Conservation (phyloP, 129 eudicot genomes). For the Helianthus tuberosus region DNA sequence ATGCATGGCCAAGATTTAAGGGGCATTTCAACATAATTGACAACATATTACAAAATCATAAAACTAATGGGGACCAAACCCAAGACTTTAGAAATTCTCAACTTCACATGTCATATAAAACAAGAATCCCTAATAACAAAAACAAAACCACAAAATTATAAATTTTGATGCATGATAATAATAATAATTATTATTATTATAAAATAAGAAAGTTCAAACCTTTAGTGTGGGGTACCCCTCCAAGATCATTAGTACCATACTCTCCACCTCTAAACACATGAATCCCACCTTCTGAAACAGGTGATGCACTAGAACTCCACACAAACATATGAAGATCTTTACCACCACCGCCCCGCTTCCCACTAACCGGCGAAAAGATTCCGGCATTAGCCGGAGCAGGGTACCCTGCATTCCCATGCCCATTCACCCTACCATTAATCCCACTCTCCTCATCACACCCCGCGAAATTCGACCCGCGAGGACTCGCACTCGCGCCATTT, state of each 20-base stretch:
- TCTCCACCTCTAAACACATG: constrained; percentile 80
- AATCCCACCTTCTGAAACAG: constrained; percentile 87
- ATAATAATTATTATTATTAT: neutral
- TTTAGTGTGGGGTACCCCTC: constrained; percentile 64
- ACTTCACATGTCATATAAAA: constrained; percentile 18
- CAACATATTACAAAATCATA: constrained; percentile 22
- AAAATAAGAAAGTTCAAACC: constrained; percentile 42
- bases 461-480: constrained; percentile 73
- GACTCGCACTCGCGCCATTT: constrained; percentile 61
- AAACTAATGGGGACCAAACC: constrained; percentile 19
- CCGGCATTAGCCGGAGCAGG: constrained; percentile 77
- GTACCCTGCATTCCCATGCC: constrained; percentile 49
- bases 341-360: constrained; percentile 69
- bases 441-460: constrained; percentile 78
- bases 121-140: constrained; percentile 17
- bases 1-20: constrained; percentile 42
- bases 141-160: neutral
- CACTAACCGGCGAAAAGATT: constrained; percentile 68
- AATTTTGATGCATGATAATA: neutral
- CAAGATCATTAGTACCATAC: constrained; percentile 55
- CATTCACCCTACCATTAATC: constrained; percentile 35
- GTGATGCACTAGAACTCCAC: constrained; percentile 90
- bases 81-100: constrained; percentile 29
- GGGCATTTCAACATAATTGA: constrained; percentile 27
- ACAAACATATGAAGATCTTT: constrained; percentile 93